Percentiles rank a stretch among this genome's conserved stretches.
Conservation (phyloP, 805 yeast genomes). For the Monosporozyma aquatica region DNA sequence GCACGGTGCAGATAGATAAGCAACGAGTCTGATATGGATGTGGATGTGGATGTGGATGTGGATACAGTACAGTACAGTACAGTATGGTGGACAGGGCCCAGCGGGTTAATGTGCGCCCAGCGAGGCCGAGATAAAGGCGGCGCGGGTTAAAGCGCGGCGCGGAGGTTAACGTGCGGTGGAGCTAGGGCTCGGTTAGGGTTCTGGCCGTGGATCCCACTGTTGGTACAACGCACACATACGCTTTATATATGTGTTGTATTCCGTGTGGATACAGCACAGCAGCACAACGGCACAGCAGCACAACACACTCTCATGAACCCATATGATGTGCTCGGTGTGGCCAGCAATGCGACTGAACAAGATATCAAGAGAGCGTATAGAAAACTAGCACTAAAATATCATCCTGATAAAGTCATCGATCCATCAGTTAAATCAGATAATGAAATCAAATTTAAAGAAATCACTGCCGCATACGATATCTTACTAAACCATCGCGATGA, state of each 20-base stretch:
- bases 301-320: too few species aligned
- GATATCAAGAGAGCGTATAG: conserved; percentile 84
- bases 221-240: too few species aligned
- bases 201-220: neutral
- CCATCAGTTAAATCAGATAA: conserved; percentile 55
- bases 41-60: too few species aligned
- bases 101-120: too few species aligned
- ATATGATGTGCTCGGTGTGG: conserved; percentile 67
- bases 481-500: conserved; percentile 53
- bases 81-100: too few species aligned
- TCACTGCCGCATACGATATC: conserved; percentile 78
- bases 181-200: neutral
- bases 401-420: conserved; percentile 81
- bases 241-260: too few species aligned
- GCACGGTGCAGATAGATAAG: too few species aligned
- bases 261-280: too few species aligned
- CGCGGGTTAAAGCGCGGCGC: neutral
- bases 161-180: neutral
- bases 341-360: conserved; percentile 48
- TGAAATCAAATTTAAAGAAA: conserved; percentile 72
- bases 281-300: too few species aligned
- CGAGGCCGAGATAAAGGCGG: too few species aligned
- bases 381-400: conserved; percentile 69
- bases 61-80: too few species aligned
- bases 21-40: neutral